Evolutionary conservation across 2,329 filamentous ascomycete species (phyloP).

Genomic region (Aspergillus ustus): DNA sequence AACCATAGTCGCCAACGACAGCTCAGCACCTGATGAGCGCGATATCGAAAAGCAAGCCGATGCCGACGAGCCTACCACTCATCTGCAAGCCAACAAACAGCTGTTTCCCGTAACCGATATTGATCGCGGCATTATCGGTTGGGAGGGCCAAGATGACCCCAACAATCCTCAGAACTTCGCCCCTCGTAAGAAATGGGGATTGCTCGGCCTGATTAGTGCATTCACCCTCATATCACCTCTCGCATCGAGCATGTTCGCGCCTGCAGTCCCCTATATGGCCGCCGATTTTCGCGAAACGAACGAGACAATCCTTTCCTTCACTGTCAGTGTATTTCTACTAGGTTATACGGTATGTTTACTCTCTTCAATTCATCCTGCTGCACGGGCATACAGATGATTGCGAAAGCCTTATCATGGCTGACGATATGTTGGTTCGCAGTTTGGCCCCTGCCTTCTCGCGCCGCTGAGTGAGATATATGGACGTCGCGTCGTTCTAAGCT

Average conservation of each 20-base stretch:
- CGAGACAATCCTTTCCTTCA: conserved; percentile 34
- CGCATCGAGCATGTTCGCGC: conserved; percentile 40
- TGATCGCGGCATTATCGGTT: conserved; percentile 60
- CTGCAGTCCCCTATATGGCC: conserved; percentile 30
- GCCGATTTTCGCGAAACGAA: conserved; percentile 29
- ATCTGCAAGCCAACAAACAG: neutral
- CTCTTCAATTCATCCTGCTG: neutral
- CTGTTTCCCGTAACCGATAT: conserved; percentile 56
- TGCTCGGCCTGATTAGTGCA: conserved; percentile 34
- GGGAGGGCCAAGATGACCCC: conserved; percentile 64
- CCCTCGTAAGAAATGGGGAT: conserved; percentile 29
- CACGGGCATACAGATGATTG: no score
- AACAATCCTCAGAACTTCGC: conserved; percentile 62
- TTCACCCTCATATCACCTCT: conserved; percentile 39
- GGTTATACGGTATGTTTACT: conserved; percentile 33
- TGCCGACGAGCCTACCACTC: neutral
- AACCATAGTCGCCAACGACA: neutral
- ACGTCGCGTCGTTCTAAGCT: conserved; percentile 62
- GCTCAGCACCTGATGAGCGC: neutral
- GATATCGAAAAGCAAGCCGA: conserved; percentile 8
- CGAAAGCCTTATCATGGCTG: neutral
- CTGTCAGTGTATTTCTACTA: conserved; percentile 36
- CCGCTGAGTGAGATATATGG: conserved; percentile 70
- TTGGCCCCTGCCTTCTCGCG: conserved; percentile 68
- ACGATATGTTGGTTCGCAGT: neutral